Evolutionary conservation across 2,329 filamentous ascomycete species (phyloP).

Genomic region (Phaeosphaeriaceae sp.): DNA sequence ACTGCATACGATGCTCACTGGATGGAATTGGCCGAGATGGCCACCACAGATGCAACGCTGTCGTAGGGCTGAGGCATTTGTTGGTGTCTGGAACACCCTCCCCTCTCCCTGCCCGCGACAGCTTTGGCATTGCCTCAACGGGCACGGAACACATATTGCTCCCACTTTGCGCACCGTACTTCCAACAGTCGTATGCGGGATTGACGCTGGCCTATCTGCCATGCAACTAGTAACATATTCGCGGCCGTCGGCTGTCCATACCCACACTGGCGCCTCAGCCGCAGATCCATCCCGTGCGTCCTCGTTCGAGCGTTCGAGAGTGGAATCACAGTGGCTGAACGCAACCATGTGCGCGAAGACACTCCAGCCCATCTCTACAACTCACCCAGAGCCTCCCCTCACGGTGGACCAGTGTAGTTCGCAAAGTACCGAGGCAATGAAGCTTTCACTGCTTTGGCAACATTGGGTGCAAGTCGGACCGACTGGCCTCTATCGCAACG

Average conservation of each 20-base stretch:
- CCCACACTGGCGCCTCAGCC: background rate
- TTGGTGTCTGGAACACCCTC: background rate
- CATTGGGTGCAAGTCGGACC: background rate
- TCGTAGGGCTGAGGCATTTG: slow-evolving; percentile 14
- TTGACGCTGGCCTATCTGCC: slow-evolving; percentile 2
- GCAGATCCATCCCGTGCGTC: slow-evolving; percentile 6
- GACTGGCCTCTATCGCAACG: background rate
- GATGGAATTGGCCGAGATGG: background rate
- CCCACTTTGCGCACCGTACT: background rate
- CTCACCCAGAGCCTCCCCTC: background rate
- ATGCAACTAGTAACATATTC: slow-evolving; percentile 1
- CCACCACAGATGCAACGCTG: background rate
- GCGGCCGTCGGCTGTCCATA: slow-evolving; percentile 6
- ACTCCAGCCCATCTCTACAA: background rate
- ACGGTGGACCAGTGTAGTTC: background rate
- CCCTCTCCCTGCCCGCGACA: background rate
- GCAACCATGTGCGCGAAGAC: background rate
- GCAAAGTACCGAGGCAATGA: background rate
- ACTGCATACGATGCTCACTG: background rate
- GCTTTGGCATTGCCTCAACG: background rate
- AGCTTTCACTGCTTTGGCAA: background rate
- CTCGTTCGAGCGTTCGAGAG: background rate
- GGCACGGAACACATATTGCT: background rate
- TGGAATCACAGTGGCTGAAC: background rate
- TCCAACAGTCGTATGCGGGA: background rate